Percentiles rank a stretch among this genome's conserved stretches.
These are phyloP conservation scores for Diophrys sp. DNA, from an alignment of 73 alveolate genomes.

Conservation along the genomic window DNA sequence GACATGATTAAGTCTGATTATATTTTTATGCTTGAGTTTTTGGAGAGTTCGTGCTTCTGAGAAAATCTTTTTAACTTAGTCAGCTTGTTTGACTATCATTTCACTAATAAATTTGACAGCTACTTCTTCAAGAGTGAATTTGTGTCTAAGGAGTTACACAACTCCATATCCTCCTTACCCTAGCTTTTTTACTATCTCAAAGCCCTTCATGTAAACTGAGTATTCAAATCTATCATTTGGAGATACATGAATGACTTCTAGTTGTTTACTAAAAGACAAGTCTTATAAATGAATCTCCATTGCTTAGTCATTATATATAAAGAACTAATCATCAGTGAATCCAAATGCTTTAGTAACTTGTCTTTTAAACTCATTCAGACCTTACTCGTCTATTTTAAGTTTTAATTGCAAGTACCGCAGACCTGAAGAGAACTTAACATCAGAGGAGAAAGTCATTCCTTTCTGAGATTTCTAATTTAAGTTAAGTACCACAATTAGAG, in stretches of 20 bases:
- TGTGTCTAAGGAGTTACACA: constrained; percentile 79
- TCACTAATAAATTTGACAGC: constrained; percentile 83
- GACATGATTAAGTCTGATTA: constrained; percentile 17
- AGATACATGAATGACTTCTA: not conserved
- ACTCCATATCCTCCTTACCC: constrained; percentile 92
- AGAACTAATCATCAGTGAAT: not conserved
- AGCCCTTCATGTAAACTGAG: not conserved
- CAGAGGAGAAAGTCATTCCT: not conserved
- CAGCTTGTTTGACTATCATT: not conserved
- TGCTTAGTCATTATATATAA: not conserved
- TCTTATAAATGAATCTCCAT: not conserved
- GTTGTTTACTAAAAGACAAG: not conserved
- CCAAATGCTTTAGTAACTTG: not conserved
- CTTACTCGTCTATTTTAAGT: not conserved
- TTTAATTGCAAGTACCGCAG: not conserved
- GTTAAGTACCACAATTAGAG: not conserved
- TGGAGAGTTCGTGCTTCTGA: not conserved
- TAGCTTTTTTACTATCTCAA: constrained; percentile 56
- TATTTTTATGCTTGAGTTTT: constrained; percentile 3
- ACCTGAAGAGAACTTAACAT: not conserved
- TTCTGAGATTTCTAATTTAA: no score
- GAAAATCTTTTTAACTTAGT: not conserved
- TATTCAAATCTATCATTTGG: not conserved
- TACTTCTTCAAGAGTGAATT: constrained; percentile 76
- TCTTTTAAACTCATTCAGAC: not conserved